Base-by-base conservation (phyloP, 352 stramenopile genomes). In the Discostella stelligera region DNA sequence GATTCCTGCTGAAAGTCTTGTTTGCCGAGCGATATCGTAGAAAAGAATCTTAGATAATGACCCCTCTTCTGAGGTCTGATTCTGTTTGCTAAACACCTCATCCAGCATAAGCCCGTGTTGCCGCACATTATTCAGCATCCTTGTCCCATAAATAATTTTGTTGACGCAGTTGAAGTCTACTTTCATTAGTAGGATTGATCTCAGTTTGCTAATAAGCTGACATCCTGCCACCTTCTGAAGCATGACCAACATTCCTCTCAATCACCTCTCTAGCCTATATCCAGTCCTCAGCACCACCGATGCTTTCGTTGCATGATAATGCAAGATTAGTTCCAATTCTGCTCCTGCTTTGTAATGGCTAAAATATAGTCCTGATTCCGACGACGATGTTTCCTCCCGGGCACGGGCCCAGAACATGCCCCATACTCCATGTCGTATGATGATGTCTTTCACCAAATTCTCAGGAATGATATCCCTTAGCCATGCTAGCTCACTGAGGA, bases 321-420 rank as follows among this genome's bases (percentile, higher is more conserved):
- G 18, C 11, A 64, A 82, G 23, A 79, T 56, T 5, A 60, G 27
- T 6, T 52, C 20, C 10, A 52, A 82, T 1, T 71, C 7, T 18
- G 73, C 52, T 6, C 53, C 74, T 2, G 66, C 61, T n/a, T 76
- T 85, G 55, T 79, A 82, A 64, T 85, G 77, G 7, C 72, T 53
- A 59, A 85, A 85, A 39, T 79, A 67, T 0, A 85, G 58, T n/a
- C 62, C 41, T 11, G 71, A 82, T 14, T 70, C 25, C 0, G 78
- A 85, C 1, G 78, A 85, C 0, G 73, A 82, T 3, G 73, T 85
- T 18, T 76, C 46, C 55, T 79, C 73, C 3, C 61, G 56, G 5
- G 52, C 20, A 23, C 66, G 74, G 8, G 32, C 60, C 77, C 72
- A 81, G 2, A 39, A 11, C 11, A 27, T 2, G 52, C 52, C 20